phyloP scores from a whole-genome alignment of 345 rosid genomes.

The Angophora floribunda region DNA sequence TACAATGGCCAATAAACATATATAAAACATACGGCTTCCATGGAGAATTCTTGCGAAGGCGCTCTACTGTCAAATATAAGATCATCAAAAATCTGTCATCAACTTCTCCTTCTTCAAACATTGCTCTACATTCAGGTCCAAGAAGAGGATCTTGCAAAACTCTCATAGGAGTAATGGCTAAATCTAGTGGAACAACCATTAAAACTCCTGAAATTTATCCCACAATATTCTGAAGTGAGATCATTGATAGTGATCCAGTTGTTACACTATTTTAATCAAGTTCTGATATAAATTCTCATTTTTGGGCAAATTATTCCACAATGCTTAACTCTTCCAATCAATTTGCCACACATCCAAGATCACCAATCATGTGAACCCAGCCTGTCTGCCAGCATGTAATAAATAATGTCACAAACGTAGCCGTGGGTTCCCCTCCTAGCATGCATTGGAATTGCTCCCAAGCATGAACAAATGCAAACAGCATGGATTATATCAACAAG shows the following conservation, averaged over 20 bases:
- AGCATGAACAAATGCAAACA: not conserved
- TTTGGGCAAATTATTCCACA: not conserved
- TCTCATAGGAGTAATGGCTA: slow-evolving; percentile 95
- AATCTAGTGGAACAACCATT: slow-evolving; percentile 67
- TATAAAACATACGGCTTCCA: slow-evolving; percentile 70
- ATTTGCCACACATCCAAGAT: not conserved
- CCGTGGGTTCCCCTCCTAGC: not conserved
- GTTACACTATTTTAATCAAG: not conserved
- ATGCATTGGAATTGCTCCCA: not conserved
- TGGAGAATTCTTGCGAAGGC: slow-evolving; percentile 58
- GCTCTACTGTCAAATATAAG: slow-evolving; percentile 70
- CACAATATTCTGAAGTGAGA: not conserved
- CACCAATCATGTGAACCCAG: not conserved
- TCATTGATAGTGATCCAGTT: not conserved
- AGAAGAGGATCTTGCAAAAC: slow-evolving; percentile 87
- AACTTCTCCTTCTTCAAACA: slow-evolving; percentile 75
- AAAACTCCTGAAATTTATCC: slow-evolving; percentile 45
- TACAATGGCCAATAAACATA: not conserved
- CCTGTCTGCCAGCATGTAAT: not conserved
- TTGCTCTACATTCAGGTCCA: slow-evolving; percentile 77
- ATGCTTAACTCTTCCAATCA: not conserved
- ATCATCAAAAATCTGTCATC: slow-evolving; percentile 87
- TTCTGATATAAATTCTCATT: not conserved
- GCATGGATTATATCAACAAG: not conserved
- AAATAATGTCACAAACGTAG: not conserved